Evolutionary conservation across 78 protist genomes (phyloP).

Genomic region (Anaeramoeba ignava): DNA sequence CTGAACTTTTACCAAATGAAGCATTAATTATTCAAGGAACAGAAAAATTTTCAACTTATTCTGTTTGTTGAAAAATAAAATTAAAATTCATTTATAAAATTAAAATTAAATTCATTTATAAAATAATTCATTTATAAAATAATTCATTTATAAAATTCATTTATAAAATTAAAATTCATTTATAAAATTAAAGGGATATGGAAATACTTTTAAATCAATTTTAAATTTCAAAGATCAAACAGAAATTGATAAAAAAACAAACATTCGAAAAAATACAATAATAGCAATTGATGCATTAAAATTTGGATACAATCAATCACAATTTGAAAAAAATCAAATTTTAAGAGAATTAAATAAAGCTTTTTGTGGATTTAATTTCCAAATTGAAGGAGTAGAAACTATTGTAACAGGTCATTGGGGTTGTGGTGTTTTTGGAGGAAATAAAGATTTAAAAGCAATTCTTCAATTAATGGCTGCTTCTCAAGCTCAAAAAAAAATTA

Average conservation of each 20-base stretch:
- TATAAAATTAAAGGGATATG: too few species aligned
- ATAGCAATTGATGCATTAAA: constrained; percentile 4
- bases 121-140: too few species aligned
- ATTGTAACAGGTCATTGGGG: constrained; percentile 54
- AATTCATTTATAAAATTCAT: too few species aligned
- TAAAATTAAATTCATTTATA: too few species aligned
- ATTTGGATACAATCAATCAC: not conserved
- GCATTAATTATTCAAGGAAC: constrained; percentile 20
- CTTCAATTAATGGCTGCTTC: constrained; percentile 35
- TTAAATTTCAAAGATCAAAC: too few species aligned
- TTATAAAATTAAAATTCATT: too few species aligned
- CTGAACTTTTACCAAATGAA: constrained; percentile 31
- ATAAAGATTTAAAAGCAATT: constrained; percentile 35
- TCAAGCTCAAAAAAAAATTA: too few species aligned
- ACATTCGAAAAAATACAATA: too few species aligned
- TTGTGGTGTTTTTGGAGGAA: constrained; percentile 68
- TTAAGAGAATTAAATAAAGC: not conserved
- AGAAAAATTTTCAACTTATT: not conserved
- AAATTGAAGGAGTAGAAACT: not conserved
- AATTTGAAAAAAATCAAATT: not conserved
- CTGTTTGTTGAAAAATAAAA: not conserved
- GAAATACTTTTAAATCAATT: not conserved
- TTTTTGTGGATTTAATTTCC: not conserved
- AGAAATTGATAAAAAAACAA: too few species aligned
- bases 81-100: too few species aligned